Base-by-base conservation (phyloP, 2,329 filamentous ascomycete species). In the Parasarocladium wereldwijsianum region DNA sequence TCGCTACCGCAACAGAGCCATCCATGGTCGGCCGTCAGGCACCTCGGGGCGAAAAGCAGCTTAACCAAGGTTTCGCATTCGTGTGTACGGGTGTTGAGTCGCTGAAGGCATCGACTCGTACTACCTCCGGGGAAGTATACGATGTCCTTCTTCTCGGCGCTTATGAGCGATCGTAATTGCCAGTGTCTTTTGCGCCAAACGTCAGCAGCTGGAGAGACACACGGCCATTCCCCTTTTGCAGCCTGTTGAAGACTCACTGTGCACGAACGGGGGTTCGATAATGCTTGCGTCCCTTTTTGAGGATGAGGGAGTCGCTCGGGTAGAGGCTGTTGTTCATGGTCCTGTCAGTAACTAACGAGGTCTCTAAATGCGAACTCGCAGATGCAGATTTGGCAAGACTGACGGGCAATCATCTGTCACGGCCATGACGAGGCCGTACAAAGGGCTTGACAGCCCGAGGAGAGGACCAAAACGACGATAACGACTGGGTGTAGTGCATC, bases 1-100 rank as follows among this genome's bases (percentile, higher is more conserved):
- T 93, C 79, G 35, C 87, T 87, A 26, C 87, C 90, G 26, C 86
- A 82, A 43, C 83, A 93, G 21, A 96, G 67, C 78, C 83, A 96
- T 31, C 85, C 85, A 43, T 81, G 70, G 31, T 75, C 77, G 6
- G 83, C 80, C n/a, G 83, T 79, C 6, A 94, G 70, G 51, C 87
- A 96, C 55, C 82, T 71, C n/a, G 86, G 80, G 43, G 53, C 69
- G 52, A 76, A 90, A 40, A 64, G 73, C 40, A 86, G 62, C 17
- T 74, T 61, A 31, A 72, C 82, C 50, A 82, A 71, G 36, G 69
- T 77, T 55, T 78, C 81, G 57, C 71, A 76, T 62, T 75, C 79
- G 50, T 63, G 72, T 40, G 69, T 75, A 35, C 56, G 68, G 34
- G 77, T 73, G 44, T 86, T 69, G 33, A 87, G 67, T 20, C 70